Evolutionary conservation across 2,329 filamentous ascomycete species (phyloP), one percentile per base, ranked within the genome.

Genomic region (Nemania sp.): DNA sequence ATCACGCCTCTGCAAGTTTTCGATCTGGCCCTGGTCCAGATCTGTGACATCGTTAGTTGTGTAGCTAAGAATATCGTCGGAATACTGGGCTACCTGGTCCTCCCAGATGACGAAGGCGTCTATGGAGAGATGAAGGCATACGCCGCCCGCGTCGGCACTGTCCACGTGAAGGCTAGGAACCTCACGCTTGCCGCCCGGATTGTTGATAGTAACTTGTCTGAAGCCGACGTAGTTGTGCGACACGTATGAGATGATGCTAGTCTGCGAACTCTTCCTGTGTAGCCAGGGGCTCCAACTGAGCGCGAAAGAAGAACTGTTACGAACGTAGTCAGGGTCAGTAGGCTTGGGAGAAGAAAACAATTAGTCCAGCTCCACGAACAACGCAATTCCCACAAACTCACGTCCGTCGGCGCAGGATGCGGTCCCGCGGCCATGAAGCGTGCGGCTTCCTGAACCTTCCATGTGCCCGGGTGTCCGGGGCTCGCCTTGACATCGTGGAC

Each of bases 21-120:
- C 0, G 68, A 70, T 5, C 69, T 69, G 3, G 71, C 73, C 4
- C 77, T 72, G 0, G 73, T 70, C 77, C 79, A 82, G 15, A 84
- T 67, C 80, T 83, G 51, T 11, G 1, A 54, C 71, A 20, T 73
- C 59, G 10, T 32, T 21, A 47, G 21, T 5, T 3, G n/a, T 12
- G n/a, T 45, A 4, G 11, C 7, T 6, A n/a, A 20, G 54, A 47
- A 43, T 2, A 18, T 1, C 9, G 6, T 13, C 10, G n/a, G 1
- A 11, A 40, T 20, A 39, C 35, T n/a, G 1, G 17, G 46, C 18
- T 73, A 83, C 81, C 42, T 72, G 74, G 48, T 84, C 77, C 65
- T 87, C 84, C 77, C 83, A 87, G 52, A 80, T 79, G 13, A 86
- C 73, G 63, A 85, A 84, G 1, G 83, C 79, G 64, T 86, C 83